Conservation (phyloP, 2,329 filamentous ascomycete genomes). For the Pezicula rhizophila region DNA sequence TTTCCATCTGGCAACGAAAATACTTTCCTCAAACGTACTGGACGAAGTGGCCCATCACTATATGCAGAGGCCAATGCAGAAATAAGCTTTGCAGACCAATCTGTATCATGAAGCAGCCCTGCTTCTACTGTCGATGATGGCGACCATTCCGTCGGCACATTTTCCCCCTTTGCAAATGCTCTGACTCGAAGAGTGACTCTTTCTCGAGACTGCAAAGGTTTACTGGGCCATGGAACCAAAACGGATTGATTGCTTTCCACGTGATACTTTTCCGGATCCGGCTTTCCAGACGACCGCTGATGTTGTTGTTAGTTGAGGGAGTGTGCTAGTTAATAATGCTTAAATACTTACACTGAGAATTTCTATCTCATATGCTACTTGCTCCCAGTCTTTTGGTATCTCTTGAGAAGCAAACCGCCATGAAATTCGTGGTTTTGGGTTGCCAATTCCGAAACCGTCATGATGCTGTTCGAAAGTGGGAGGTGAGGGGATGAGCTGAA, state of each 20-base stretch:
- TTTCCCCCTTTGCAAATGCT: background rate
- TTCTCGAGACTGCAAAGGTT: conserved; percentile 1
- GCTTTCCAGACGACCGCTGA: background rate
- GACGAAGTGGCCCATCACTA: conserved; percentile 19
- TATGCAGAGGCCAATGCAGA: background rate
- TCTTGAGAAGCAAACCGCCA: background rate
- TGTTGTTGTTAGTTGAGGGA: no score
- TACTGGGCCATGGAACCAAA: conserved; percentile 1
- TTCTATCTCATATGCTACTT: background rate
- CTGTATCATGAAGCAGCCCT: background rate
- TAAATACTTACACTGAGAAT: background rate
- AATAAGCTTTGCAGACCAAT: conserved; percentile 7
- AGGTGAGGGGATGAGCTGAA: background rate
- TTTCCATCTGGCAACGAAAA: conserved; percentile 12
- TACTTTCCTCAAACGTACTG: conserved; percentile 27
- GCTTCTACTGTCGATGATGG: background rate
- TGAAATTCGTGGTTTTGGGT: background rate
- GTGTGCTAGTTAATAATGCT: no score
- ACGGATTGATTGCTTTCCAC: background rate
- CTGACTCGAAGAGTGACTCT: background rate
- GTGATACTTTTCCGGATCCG: background rate
- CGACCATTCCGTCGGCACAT: background rate
- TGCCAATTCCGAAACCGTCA: conserved; percentile 1
- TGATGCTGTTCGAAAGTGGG: conserved; percentile 2
- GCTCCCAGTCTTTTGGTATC: background rate